A percentile compares a stretch with the other conserved stretches of the same genome.
These are phyloP conservation scores for Euptelea pleiosperma DNA, from an alignment of 164 flowering plant genomes.

Conservation along the genomic window DNA sequence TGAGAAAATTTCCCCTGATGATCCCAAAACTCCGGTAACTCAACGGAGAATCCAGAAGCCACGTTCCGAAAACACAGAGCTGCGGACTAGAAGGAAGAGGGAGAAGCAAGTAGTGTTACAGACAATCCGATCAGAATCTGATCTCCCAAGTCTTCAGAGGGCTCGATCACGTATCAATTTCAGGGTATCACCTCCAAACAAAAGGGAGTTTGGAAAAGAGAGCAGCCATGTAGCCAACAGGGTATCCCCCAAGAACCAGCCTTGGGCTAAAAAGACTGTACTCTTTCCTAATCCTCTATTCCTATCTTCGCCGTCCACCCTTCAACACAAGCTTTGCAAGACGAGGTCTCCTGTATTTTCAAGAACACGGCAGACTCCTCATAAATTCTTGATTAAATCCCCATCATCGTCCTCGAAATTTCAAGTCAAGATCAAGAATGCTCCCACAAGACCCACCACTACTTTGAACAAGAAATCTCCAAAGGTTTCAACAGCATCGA, in stretches of 20 bases:
- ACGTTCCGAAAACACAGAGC: no score
- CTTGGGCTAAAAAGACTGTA: constrained; percentile 84
- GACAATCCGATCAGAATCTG: constrained; percentile 38
- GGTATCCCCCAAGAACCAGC: constrained; percentile 73
- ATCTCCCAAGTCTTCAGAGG: constrained; percentile 45
- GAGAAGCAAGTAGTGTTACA: constrained; percentile 57
- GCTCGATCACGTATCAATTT: constrained; percentile 77
- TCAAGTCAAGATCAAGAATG: constrained; percentile 47
- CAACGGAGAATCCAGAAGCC: constrained; percentile 34
- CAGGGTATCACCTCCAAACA: constrained; percentile 55
- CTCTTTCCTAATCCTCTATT: constrained; percentile 88
- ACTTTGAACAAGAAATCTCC: constrained; percentile 34
- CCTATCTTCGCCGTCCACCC: constrained; percentile 45
- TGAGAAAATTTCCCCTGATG: constrained; percentile 31
- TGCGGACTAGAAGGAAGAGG: constrained; percentile 52
- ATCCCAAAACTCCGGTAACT: constrained; percentile 72
- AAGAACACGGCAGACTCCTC: constrained; percentile 44
- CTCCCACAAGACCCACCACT: constrained; percentile 32
- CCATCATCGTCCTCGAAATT: constrained; percentile 50
- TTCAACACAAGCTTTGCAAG: constrained; percentile 48
- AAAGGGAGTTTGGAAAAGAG: constrained; percentile 38
- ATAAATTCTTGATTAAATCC: constrained; percentile 78
- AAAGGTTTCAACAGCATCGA: constrained; percentile 42
- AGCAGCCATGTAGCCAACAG: constrained; percentile 49
- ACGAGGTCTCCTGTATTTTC: constrained; percentile 65